Evolutionary conservation across 805 yeast genomes (phyloP).

Genomic region (Scheffersomyces stipitis): DNA sequence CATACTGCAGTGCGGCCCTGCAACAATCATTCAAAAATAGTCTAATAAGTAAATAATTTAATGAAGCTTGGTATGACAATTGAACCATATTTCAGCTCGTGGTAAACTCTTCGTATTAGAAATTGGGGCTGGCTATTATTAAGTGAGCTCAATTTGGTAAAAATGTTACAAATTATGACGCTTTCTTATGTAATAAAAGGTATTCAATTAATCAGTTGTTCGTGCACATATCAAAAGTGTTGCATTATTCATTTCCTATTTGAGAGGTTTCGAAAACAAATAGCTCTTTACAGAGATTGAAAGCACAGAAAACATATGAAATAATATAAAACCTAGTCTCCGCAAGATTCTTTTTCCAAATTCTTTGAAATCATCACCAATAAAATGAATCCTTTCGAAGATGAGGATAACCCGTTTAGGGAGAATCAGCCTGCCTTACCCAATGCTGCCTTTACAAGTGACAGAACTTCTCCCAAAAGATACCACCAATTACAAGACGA

Average conservation of each 20-base stretch:
- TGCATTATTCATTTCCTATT: constrained; percentile 16
- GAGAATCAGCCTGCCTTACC: constrained; percentile 37
- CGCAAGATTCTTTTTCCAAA: not conserved
- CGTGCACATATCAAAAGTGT: not conserved
- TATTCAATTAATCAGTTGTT: no score
- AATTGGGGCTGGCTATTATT: no score
- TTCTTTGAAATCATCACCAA: no score
- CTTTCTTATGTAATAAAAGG: no score
- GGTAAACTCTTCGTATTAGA: no score
- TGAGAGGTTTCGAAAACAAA: constrained; percentile 18
- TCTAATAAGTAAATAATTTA: no score
- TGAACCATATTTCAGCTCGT: no score
- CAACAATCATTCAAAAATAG: no score
- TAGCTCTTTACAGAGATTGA: constrained; percentile 3
- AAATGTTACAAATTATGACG: no score
- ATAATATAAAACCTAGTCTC: constrained; percentile 1
- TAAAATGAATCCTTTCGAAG: constrained; percentile 29
- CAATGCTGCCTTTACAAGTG: constrained; percentile 39
- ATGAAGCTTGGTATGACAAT: no score
- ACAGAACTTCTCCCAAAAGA: constrained; percentile 37
- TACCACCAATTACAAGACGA: constrained; percentile 27
- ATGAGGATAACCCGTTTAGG: constrained; percentile 32
- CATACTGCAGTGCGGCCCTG: no score
- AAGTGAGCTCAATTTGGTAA: no score
- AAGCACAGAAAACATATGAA: not conserved